A percentile compares a stretch with the other conserved stretches of the same genome.
These are phyloP conservation scores for Ramalina intermedia DNA, from an alignment of 495 filamentous ascomycete species.

Conservation along the genomic window DNA sequence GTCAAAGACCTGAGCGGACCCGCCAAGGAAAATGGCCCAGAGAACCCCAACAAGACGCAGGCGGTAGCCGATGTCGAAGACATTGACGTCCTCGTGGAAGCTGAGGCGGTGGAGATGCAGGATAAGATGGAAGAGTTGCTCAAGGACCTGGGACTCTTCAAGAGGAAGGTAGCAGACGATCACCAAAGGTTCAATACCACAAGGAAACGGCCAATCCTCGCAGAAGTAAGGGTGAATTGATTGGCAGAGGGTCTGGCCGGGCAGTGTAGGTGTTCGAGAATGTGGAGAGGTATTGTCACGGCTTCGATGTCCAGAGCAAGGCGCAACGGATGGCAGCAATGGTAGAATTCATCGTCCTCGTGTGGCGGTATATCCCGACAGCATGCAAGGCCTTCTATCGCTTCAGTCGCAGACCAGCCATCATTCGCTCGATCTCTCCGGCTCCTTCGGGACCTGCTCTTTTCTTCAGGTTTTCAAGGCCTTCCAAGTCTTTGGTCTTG, in stretches of 20 bases:
- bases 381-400: no score
- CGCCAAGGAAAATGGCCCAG: conserved; percentile 24
- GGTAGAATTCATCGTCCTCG: no score
- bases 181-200: conserved; percentile 36
- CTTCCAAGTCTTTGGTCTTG: conserved; percentile 59
- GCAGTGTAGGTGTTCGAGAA: background rate
- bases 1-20: conserved; percentile 16
- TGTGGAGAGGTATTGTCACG: background rate
- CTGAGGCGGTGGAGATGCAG: conserved; percentile 27
- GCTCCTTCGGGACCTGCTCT: conserved; percentile 41
- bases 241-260: no score
- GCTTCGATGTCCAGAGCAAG: no score
- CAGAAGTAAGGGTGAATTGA: conserved; percentile 14
- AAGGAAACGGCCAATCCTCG: conserved; percentile 12
- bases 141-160: conserved; percentile 55
- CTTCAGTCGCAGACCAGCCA: conserved; percentile 29
- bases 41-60: conserved; percentile 21
- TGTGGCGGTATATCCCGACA: no score
- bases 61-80: conserved; percentile 21
- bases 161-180: conserved; percentile 71
- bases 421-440: conserved; percentile 47
- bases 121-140: conserved; percentile 29
- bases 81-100: conserved; percentile 26
- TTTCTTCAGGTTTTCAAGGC: conserved; percentile 42
- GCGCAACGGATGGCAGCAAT: no score